These are phyloP conservation scores for Exophiala xenobiotica DNA, from an alignment of 2,329 filamentous ascomycete species.

Conservation along the genomic window DNA sequence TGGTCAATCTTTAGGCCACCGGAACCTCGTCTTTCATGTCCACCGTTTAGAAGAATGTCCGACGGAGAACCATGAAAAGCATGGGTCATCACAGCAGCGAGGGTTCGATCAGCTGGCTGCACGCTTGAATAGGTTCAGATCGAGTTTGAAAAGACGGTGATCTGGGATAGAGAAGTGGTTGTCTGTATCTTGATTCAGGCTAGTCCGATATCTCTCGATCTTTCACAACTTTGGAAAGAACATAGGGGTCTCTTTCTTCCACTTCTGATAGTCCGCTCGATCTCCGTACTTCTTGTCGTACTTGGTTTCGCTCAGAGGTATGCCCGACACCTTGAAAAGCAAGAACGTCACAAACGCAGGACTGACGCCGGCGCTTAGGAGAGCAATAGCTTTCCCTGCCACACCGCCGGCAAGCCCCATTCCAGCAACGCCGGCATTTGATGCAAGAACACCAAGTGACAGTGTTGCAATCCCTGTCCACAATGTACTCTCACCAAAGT, in stretches of 20 bases:
- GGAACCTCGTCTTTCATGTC: too few species aligned
- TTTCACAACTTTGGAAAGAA: constrained; percentile 61
- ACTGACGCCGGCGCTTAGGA: constrained; percentile 56
- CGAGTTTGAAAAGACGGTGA: too few species aligned
- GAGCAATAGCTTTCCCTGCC: constrained; percentile 45
- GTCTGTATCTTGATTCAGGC: not conserved
- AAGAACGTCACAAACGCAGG: constrained; percentile 65
- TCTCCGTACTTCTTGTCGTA: constrained; percentile 66
- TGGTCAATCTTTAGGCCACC: too few species aligned
- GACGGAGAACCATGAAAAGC: too few species aligned
- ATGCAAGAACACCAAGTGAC: constrained; percentile 57
- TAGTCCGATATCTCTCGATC: not conserved
- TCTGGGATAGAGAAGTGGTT: constrained; percentile 45
- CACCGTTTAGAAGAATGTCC: too few species aligned
- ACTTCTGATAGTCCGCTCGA: constrained; percentile 64
- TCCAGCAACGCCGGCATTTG: constrained; percentile 55
- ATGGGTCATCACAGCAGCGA: too few species aligned
- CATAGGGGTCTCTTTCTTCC: constrained; percentile 66
- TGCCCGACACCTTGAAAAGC: constrained; percentile 62
- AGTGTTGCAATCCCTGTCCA: constrained; percentile 67
- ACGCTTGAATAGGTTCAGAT: too few species aligned
- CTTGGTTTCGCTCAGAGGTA: constrained; percentile 67
- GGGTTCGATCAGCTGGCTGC: too few species aligned
- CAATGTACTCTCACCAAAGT: constrained; percentile 69
- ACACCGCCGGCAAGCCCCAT: constrained; percentile 54